Base-by-base conservation (phyloP, 257 asterid genomes). In the Fraxinus americana region DNA sequence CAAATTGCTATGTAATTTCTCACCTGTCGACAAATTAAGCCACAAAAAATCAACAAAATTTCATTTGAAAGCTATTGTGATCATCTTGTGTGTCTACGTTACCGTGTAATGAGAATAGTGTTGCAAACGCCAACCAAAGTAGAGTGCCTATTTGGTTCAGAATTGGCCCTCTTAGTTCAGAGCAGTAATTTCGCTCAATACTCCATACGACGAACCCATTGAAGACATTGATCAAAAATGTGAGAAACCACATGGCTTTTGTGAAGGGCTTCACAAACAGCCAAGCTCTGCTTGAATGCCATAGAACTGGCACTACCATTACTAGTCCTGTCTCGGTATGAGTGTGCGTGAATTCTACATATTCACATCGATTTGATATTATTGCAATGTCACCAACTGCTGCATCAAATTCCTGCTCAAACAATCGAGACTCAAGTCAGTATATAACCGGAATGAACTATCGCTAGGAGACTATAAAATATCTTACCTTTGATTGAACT, bases 211-310 rank as follows among this genome's bases (percentile, higher is more conserved):
- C 87, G 19, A 87, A 82, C 3, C 87, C 90, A n/a, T 78, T 84
- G 66, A 80, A 84, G 35, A 81, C 19, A 50, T 70, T 80, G 11
- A 78, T 43, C 23, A 66, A 77, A 5, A 30, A 70, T 0, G 83
- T 84, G 12, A 88, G 77, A 12, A 80, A 7, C 91, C 91, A 84
- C 86, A 84, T 74, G 27, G 80, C 72, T 32, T 29, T 74, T n/a
- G 90, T 88, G 81, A 88, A 88, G 27, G 91, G 91, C 78, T 86
- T 80, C 76, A 86, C 2, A 41, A 88, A 86, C 35, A 88, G 48
- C 88, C 86, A 88, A 23, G 78, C 79, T 75, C 17, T 80, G 59
- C 79, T 72, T 0, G 84, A 45, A 27, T 81, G 69, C 9, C 79
- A 70, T 66, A 59, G 71, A 34, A 78, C 10, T 0, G 87, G 88